These are phyloP conservation scores for Acanthamoeba rhysodes DNA, from an alignment of 208 protist genomes.

Conservation along the genomic window DNA sequence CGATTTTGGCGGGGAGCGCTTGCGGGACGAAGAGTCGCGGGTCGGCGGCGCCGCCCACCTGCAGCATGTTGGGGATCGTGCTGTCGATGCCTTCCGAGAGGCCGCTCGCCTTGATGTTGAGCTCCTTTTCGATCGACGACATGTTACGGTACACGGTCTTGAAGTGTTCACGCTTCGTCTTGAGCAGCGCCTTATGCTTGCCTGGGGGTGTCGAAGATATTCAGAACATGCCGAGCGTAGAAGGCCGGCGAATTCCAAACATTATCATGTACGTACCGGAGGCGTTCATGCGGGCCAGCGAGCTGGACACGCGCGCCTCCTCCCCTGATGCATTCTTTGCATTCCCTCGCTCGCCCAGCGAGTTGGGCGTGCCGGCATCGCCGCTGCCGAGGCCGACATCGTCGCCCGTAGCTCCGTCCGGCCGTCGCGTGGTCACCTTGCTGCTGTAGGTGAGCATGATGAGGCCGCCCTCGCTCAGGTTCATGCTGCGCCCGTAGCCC, in stretches of 20 bases:
- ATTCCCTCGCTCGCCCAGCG: background rate
- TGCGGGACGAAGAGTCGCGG: slow-evolving; percentile 2
- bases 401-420: background rate
- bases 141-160: slow-evolving; percentile 48
- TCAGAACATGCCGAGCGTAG: background rate
- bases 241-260: too few relatives aligned
- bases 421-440: background rate
- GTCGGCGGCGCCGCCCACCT: slow-evolving; percentile 18
- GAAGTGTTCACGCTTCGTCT: slow-evolving; percentile 43
- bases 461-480: slow-evolving; percentile 3
- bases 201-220: background rate
- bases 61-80: background rate
- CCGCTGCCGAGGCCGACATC: background rate
- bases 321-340: too few relatives aligned
- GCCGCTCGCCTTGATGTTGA: slow-evolving; percentile 6
- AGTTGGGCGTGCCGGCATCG: too few relatives aligned
- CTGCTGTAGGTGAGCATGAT: slow-evolving; percentile 36
- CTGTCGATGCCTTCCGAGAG: background rate
- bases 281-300: background rate
- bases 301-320: background rate
- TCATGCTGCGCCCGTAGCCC: slow-evolving; percentile 11
- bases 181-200: background rate
- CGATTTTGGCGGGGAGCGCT: background rate
- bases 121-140: slow-evolving; percentile 33
- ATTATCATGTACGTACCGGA: background rate